phyloP scores from a whole-genome alignment of 164 flowering plant species.

The Nymphaea colorata region DNA sequence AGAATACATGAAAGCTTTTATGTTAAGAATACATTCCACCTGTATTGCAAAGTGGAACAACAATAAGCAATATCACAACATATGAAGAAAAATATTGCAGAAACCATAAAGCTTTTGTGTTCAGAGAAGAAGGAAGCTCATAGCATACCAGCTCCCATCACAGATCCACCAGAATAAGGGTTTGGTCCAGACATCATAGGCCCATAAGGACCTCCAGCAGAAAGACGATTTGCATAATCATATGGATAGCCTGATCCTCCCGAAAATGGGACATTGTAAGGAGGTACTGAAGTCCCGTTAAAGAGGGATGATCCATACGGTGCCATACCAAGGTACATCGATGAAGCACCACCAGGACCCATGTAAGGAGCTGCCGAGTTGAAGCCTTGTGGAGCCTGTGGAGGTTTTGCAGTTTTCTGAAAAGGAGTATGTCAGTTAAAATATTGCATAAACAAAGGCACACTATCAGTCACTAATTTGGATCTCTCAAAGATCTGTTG shows the following conservation, averaged over 20 bases:
- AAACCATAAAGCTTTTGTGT: too few relatives aligned
- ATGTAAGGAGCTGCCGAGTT: slow-evolving; percentile 52
- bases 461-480: too few relatives aligned
- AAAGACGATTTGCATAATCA: slow-evolving; percentile 59
- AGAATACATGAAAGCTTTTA: too few relatives aligned
- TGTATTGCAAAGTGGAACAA: neutral
- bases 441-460: neutral
- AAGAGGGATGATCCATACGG: slow-evolving; percentile 71
- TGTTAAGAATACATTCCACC: too few relatives aligned
- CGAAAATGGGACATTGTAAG: slow-evolving; percentile 74
- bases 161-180: slow-evolving; percentile 74
- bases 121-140: too few relatives aligned
- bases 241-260: slow-evolving; percentile 85
- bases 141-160: slow-evolving; percentile 57
- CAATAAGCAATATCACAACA: neutral
- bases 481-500: too few relatives aligned
- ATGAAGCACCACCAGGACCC: slow-evolving; percentile 68
- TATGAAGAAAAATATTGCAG: neutral
- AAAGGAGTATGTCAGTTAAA: neutral
- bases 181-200: slow-evolving; percentile 65
- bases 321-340: slow-evolving; percentile 71
- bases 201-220: slow-evolving; percentile 82
- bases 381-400: slow-evolving; percentile 60
- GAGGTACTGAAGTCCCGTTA: slow-evolving; percentile 60
- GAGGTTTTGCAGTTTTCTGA: slow-evolving; percentile 75